These are phyloP conservation scores for Boletus sp. DNA, from an alignment of 768 basidiomycete genomes.

Conservation along the genomic window DNA sequence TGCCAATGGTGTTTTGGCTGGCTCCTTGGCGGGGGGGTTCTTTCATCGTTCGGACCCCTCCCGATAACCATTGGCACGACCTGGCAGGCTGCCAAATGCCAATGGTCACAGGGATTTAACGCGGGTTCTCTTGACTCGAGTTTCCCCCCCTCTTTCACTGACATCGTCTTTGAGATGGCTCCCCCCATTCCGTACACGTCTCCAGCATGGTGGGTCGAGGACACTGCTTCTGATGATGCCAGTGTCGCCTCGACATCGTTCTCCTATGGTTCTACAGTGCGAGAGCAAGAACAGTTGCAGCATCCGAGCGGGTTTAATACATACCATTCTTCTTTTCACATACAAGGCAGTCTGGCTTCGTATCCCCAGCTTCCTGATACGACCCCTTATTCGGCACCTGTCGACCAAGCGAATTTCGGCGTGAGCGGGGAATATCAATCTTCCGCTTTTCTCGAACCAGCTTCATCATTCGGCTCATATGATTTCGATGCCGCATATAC, in stretches of 20 bases:
- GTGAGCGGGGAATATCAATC: neutral
- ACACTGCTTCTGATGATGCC: neutral
- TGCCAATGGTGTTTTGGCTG: slow-evolving; percentile 2
- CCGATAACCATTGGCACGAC: neutral
- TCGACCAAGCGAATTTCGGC: neutral
- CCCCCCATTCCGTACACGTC: neutral
- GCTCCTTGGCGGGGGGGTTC: too few species aligned
- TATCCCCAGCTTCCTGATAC: neutral
- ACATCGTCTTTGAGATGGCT: neutral
- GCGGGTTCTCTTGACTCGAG: neutral
- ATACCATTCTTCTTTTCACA: too few species aligned
- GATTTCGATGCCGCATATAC: neutral
- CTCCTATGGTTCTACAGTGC: neutral
- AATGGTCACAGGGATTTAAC: neutral
- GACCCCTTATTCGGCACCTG: neutral
- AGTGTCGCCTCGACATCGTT: neutral
- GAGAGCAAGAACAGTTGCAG: too few species aligned
- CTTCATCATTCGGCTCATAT: neutral
- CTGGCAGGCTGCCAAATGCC: slow-evolving; percentile 14
- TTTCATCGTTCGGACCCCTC: neutral
- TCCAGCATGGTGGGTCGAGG: neutral
- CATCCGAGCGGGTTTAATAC: too few species aligned
- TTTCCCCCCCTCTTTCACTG: neutral
- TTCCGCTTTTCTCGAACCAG: neutral
- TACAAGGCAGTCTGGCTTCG: too few species aligned